A percentile compares a stretch with the other conserved stretches of the same genome.
phyloP scores from a whole-genome alignment of 75 land plant species.

The Isoetes taiwanensis region DNA sequence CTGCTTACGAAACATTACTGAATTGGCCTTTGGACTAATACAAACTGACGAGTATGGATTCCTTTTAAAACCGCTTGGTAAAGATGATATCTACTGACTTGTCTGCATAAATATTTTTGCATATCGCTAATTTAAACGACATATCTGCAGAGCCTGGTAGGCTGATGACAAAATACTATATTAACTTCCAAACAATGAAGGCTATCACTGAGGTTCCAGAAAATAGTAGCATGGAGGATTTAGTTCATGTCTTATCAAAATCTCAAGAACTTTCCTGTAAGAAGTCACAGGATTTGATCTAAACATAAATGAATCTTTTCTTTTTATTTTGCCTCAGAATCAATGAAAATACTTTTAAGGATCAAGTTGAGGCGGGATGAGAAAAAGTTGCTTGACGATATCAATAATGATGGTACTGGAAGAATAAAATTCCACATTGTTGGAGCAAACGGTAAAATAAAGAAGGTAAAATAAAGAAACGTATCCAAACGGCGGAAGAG shows the following conservation, averaged over 20 bases:
- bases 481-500: conserved; percentile 81
- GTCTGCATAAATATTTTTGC: not conserved
- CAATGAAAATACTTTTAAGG: conserved; percentile 33
- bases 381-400: conserved; percentile 81
- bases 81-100: not conserved
- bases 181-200: conserved; percentile 88
- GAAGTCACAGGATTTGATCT: not conserved
- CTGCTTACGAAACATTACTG: conserved; percentile 76
- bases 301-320: not conserved
- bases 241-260: conserved; percentile 46
- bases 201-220: conserved; percentile 44
- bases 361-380: conserved; percentile 88
- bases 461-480: conserved; percentile 77
- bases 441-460: conserved; percentile 47
- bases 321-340: not conserved
- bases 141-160: conserved; percentile 75
- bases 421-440: conserved; percentile 68
- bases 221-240: conserved; percentile 64
- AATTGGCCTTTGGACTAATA: conserved; percentile 73
- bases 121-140: not conserved
- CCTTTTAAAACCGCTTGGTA: conserved; percentile 80
- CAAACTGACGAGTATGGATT: conserved; percentile 91
- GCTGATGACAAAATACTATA: conserved; percentile 91
- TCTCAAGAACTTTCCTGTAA: conserved; percentile 80
- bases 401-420: conserved; percentile 63